Base-by-base conservation (phyloP, 768 basidiomycete species). In the Cystofilobasidium macerans region DNA sequence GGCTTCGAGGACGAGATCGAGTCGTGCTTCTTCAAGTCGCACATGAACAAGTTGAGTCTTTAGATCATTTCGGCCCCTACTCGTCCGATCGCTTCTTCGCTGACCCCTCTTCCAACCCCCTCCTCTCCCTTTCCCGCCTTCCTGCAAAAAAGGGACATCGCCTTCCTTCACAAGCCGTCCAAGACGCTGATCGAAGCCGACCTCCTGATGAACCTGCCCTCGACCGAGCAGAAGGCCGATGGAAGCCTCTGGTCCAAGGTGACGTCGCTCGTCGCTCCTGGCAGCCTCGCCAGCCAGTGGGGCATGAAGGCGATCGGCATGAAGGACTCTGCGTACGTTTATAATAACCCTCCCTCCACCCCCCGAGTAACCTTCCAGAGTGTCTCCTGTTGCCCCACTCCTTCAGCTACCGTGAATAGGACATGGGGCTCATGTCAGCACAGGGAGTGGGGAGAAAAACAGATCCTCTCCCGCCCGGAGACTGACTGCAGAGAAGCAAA, bases 111-210 rank as follows among this genome's bases (percentile, higher is more conserved):
- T 14, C 7, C 16, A 3, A 16, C 38, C 24, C 48, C 33, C 45
- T 20, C 18, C 18, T 11, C 45, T 0, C 48, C 9, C 35, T 45
- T 13, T 12, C 33, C 13, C n/a, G 24, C 33, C 8, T 58, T 24
- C 30, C 54, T 14, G 5, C 32, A 7, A 85, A 88, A 88, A 73
- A 86, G 87, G 72, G 90, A 93, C 61, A 82, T 92, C 18, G 87
- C 89, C 0, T 90, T 89, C 76, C 81, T 86, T 66, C 90, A 94
- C 72, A 76, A 78, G 16, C 78, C 82, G 0, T 86, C 84, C 18
- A 86, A 84, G 73, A 82, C 85, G 0, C 77, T 93, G 53, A 81
- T 93, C 54, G 80, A 86, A 74, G 91, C 88, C 2, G 91, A 95
- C 74, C 78, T 93, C 51, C 74, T 93, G 3, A 82, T 89, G 78